These are phyloP conservation scores for Candida sp. DNA, from an alignment of 1,139 yeast species.

Conservation along the genomic window DNA sequence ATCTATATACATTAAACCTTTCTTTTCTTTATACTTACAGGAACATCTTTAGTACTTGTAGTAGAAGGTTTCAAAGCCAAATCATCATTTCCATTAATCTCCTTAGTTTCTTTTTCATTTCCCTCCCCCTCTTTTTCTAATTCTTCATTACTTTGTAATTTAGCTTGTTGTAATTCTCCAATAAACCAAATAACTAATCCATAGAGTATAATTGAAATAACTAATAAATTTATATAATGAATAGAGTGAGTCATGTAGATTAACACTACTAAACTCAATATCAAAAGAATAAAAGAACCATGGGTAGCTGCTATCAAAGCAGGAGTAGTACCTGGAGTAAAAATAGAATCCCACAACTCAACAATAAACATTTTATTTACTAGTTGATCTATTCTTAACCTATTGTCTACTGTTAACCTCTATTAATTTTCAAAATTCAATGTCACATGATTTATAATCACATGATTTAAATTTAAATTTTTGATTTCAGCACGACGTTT, in stretches of 20 bases:
- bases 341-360: conserved; percentile 86
- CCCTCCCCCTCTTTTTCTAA: conserved; percentile 9
- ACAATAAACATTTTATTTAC: conserved; percentile 36
- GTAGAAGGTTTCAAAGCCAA: not conserved
- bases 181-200: conserved; percentile 87
- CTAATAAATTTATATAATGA: conserved; percentile 73
- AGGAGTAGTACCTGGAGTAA: conserved; percentile 94
- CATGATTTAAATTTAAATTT: not conserved
- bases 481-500: not conserved
- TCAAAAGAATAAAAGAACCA: conserved; percentile 27
- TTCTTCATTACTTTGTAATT: conserved; percentile 25
- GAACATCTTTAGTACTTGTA: no score
- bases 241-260: conserved; percentile 63
- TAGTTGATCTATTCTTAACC: not conserved
- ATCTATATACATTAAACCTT: not conserved
- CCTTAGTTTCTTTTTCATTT: not conserved
- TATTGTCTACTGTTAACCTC: no score
- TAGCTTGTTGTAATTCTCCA: conserved; percentile 56
- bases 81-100: not conserved
- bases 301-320: conserved; percentile 69
- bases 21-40: not conserved
- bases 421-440: no score
- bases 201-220: conserved; percentile 72
- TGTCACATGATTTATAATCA: not conserved
- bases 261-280: conserved; percentile 51